Conservation (phyloP, 352 stramenopile genomes). For the Globisporangium acanthophoron region DNA sequence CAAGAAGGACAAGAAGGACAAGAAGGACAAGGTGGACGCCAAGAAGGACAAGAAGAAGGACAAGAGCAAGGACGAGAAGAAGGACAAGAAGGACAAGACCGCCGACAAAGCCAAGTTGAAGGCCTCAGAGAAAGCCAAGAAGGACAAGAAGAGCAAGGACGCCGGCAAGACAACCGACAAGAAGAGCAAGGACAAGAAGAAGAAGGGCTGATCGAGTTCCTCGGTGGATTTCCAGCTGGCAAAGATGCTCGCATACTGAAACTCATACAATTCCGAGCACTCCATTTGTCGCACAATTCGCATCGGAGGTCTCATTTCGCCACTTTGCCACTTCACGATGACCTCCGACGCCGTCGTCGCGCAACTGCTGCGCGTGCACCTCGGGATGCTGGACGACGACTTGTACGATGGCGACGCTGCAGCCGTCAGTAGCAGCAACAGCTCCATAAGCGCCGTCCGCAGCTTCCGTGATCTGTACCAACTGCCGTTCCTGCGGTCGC, state of each 20-base stretch:
- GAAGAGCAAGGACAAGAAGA: constrained; percentile 20
- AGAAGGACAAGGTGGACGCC: constrained; percentile 57
- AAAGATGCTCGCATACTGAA: too few species aligned
- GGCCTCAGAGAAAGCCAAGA: constrained; percentile 19
- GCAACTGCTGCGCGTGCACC: constrained; percentile 84
- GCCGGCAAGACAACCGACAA: neutral
- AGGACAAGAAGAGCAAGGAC: constrained; percentile 12
- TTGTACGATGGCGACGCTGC: too few species aligned
- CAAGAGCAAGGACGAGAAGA: constrained; percentile 12
- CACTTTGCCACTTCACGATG: neutral
- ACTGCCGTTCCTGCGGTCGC: constrained; percentile 26
- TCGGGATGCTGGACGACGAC: constrained; percentile 48
- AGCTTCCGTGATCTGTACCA: constrained; percentile 55
- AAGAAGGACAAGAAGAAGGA: constrained; percentile 47
- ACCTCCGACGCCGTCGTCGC: constrained; percentile 39
- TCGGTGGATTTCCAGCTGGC: too few species aligned
- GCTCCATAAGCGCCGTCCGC: constrained; percentile 7
- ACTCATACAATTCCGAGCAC: too few species aligned
- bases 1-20: constrained; percentile 7
- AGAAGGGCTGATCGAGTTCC: constrained; percentile 1
- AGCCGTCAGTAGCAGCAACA: neutral
- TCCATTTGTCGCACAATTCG: too few species aligned
- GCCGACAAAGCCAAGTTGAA: constrained; percentile 21
- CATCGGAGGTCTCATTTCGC: too few species aligned
- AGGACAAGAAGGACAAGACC: constrained; percentile 17